Base-by-base conservation (phyloP, 495 filamentous ascomycete species). In the Aspergillus campestris region DNA sequence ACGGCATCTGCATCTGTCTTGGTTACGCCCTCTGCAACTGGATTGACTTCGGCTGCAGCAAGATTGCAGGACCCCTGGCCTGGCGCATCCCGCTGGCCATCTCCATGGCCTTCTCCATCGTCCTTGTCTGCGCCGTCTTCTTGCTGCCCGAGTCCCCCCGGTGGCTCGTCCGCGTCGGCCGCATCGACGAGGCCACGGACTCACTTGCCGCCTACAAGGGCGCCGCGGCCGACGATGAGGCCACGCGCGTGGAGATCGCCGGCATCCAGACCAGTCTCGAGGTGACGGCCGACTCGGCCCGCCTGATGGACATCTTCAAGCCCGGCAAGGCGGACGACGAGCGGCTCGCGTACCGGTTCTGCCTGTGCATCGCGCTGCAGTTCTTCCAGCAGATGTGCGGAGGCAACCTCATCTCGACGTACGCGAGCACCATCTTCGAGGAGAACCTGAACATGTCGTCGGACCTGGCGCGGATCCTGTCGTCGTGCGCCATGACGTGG, bases 1-100 rank as follows among this genome's bases (percentile, higher is more conserved):
- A 72, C 31, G 69, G 72, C 8, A 59, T 74, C 9, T 74, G 63
- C 55, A 76, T 74, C 52, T 80, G 77, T 47, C 69, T 80, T 38
- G 81, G 78, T 35, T 78, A 81, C 31, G 71, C 76, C 1, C 68
- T 82, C 10, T 78, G 75, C 10, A 81, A 82, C 48, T 84, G 80
- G 80, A 70, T 84, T n/a, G 76, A 79, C 50, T 84, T 75, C 44
- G 73, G 67, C 13, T 44, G 70, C 10, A 72, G 52, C 52, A 70
- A 66, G 39, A 51, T 66, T 5, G 42, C 52, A 14, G 69, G 71
- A 0, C 52, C 56, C 10, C 50, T 67, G 8, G 62, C 68, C n/a
- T 80, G 77, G 77, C 63, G 77, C 11, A 57, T 79, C 8, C 65
- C 62, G 0, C 34, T 71, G 57, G 46, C 59, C 31, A 62, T 81